Percentiles rank a stretch among this genome's conserved stretches.
These are phyloP conservation scores for Scheffersomyces titani DNA, from an alignment of 1,139 yeast species.

Conservation along the genomic window DNA sequence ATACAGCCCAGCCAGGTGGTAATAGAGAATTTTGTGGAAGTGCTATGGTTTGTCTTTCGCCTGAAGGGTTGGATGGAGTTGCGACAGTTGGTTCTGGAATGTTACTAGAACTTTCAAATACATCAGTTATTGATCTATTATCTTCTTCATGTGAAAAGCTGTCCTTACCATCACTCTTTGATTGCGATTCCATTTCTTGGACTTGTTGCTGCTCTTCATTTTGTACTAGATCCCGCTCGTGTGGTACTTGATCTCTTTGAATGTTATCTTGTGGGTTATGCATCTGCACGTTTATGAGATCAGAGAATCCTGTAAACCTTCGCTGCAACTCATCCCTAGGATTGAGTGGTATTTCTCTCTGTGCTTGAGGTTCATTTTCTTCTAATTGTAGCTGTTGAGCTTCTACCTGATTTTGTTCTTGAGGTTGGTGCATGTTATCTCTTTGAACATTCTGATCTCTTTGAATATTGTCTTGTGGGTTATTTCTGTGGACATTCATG, in stretches of 20 bases:
- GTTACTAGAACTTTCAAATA: not conserved
- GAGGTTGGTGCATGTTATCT: not conserved
- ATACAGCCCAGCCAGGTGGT: constrained; percentile 9
- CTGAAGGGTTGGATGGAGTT: not conserved
- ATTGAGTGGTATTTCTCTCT: constrained; percentile 5
- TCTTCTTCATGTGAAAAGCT: not conserved
- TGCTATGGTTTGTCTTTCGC: not conserved
- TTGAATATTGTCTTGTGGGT: not conserved
- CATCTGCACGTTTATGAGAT: constrained; percentile 1
- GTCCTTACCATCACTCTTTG: not conserved
- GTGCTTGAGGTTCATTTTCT: constrained; percentile 4
- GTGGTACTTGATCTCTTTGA: not conserved
- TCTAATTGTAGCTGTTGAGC: constrained; percentile 1
- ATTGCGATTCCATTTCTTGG: not conserved
- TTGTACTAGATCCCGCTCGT: too few species aligned
- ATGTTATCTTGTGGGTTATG: not conserved
- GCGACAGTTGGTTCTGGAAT: not conserved
- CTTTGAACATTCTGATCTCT: not conserved
- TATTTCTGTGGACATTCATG: not conserved
- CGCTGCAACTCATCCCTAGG: constrained; percentile 7
- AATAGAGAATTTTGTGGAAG: constrained; percentile 1
- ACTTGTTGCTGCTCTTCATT: not conserved
- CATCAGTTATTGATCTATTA: not conserved
- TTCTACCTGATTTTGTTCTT: not conserved
- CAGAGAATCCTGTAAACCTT: constrained; percentile 8